Conservation (phyloP, 2,329 filamentous ascomycete genomes). For the Neofusicoccum cordaticola region DNA sequence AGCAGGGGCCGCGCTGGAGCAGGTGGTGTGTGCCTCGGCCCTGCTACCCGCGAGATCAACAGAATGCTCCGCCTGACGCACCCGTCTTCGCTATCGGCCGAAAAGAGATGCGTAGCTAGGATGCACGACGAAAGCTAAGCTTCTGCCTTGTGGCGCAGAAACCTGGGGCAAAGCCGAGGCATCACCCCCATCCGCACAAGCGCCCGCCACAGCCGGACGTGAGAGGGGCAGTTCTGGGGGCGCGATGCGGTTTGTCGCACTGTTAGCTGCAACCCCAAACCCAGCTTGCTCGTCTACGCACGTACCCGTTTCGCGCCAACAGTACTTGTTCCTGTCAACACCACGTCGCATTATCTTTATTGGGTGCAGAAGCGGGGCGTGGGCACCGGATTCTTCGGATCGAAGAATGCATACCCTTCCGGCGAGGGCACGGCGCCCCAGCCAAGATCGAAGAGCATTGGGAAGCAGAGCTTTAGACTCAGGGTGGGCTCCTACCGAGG, state of each 20-base stretch:
- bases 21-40: conserved; percentile 8
- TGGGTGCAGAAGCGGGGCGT: not conserved
- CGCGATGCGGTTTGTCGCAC: not conserved
- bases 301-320: not conserved
- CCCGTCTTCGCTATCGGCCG: conserved; percentile 2
- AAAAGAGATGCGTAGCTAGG: not conserved
- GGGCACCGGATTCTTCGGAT: too few species aligned
- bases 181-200: not conserved
- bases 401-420: not conserved
- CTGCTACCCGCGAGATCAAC: not conserved
- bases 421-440: not conserved
- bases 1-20: not conserved
- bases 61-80: conserved; percentile 4
- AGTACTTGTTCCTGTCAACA: not conserved
- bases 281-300: not conserved
- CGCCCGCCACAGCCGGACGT: not conserved
- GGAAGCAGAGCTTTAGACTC: not conserved
- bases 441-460: not conserved
- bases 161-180: conserved; percentile 13
- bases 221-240: not conserved
- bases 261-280: not conserved
- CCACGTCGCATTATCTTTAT: not conserved
- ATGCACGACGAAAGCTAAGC: not conserved
- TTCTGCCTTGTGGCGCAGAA: conserved; percentile 1
- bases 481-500: not conserved